Evolutionary conservation across 2,329 filamentous ascomycete species (phyloP), one percentile per base, ranked within the genome.

Genomic region (Alternaria sp.): DNA sequence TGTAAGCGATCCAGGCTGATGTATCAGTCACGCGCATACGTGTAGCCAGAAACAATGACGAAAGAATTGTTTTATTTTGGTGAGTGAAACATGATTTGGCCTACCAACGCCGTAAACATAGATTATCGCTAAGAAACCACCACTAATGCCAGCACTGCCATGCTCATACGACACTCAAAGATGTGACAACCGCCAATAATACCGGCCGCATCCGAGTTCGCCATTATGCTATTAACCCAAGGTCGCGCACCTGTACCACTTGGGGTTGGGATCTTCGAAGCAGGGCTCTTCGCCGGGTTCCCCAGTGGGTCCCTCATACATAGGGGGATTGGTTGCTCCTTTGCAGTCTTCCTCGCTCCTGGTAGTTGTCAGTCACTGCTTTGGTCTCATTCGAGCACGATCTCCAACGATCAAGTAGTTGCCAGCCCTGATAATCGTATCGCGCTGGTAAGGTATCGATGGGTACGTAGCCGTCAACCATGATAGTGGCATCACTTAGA

Each of bases 221-320:
- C 13, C 4, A 12, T 40, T 5, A 52, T 21, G 19, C 7, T 3
- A 12, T 47, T 11, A 62, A 13, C 15, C 50, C 5, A 26, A 9
- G 1, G 47, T 59, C 4, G 45, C 60, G 15, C 67, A 69, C 36
- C 45, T 63, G 47, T 69, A 69, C 67, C 65, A 68, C 40, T 62
- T 63, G 11, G 67, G 67, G 43, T 28, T 65, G 4, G 67, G 65
- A 3, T 64, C 51, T 12, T 49, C 54, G 32, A 69, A 69, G 6
- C 50, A 36, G 2, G 63, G 56, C 12, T 64, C 63, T 9, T 52
- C 26, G 47, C 67, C 67, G 4, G 57, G 46, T 10, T 54, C 50
- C 5, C 65, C 56, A 40, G 44, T 63, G 1, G 65, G 54, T 1
- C 59, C 67, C 11, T 57, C 59, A 9, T 59, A 66, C 7, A 57